phyloP scores from a whole-genome alignment of 2,329 filamentous ascomycete species.

The Dactylonectria estremocensis region DNA sequence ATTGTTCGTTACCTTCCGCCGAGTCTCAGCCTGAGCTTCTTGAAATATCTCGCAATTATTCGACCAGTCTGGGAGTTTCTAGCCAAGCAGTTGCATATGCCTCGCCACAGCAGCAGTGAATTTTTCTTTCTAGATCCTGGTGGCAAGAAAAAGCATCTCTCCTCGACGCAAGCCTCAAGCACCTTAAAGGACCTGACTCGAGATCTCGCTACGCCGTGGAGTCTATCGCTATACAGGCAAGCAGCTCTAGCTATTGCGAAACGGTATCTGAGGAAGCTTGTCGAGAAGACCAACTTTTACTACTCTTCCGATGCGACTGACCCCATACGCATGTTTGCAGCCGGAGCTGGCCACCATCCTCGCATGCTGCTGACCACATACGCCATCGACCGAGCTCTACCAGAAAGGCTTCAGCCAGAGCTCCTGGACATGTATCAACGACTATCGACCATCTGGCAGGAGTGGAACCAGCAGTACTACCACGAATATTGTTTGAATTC shows the following conservation, averaged over 20 bases:
- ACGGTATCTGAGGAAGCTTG: slow-evolving; percentile 5
- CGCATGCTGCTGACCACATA: slow-evolving; percentile 5
- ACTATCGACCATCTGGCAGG: slow-evolving; percentile 6
- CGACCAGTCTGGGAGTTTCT: background rate
- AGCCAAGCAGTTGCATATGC: background rate
- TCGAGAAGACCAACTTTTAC: slow-evolving; percentile 5
- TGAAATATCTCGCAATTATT: slow-evolving; percentile 6
- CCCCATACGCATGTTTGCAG: background rate
- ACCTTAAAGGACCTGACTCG: background rate
- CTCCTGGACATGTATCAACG: slow-evolving; percentile 4
- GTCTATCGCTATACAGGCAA: background rate
- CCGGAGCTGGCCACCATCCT: slow-evolving; percentile 5
- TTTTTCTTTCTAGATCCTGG: background rate
- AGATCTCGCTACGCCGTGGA: background rate
- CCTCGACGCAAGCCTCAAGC: background rate
- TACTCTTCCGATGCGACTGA: background rate
- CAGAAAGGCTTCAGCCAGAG: slow-evolving; percentile 6
- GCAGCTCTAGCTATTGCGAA: slow-evolving; percentile 15
- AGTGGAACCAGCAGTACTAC: slow-evolving; percentile 10
- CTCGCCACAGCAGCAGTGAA: too few species aligned
- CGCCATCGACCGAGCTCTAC: slow-evolving; percentile 4
- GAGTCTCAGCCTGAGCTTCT: background rate
- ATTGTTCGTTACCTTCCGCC: slow-evolving; percentile 7
- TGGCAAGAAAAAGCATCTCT: background rate
- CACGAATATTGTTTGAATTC: background rate